A percentile compares a stretch with the other conserved stretches of the same genome.
phyloP scores from a whole-genome alignment of 345 rosid species.

The Streptanthus diversifolius region DNA sequence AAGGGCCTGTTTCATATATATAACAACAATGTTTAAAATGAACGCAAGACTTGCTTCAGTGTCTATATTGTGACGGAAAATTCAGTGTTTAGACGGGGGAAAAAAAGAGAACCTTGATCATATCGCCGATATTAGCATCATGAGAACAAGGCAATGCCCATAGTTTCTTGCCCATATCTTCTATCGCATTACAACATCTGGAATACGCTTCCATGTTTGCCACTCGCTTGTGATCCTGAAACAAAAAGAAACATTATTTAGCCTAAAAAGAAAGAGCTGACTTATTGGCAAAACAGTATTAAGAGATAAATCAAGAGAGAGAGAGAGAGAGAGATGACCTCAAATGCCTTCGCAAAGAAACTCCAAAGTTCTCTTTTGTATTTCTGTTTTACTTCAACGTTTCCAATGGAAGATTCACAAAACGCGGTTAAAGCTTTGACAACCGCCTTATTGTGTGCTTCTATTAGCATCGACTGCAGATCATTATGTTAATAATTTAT shows the following conservation, averaged over 20 bases:
- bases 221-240: slow-evolving; percentile 37
- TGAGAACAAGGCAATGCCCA: slow-evolving; percentile 37
- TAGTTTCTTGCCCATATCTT: slow-evolving; percentile 44
- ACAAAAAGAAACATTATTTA: background rate
- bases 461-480: slow-evolving; percentile 35
- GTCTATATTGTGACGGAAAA: background rate
- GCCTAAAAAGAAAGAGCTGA: background rate
- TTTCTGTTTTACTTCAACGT: slow-evolving; percentile 31
- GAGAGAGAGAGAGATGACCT: slow-evolving; percentile 20
- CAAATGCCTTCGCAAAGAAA: slow-evolving; percentile 40
- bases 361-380: slow-evolving; percentile 36
- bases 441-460: slow-evolving; percentile 42
- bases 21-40: background rate
- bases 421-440: slow-evolving; percentile 35
- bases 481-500: slow-evolving; percentile 2
- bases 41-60: background rate
- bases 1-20: slow-evolving; percentile 42
- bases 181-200: slow-evolving; percentile 41
- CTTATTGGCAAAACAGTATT: background rate
- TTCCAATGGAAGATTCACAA: slow-evolving; percentile 41
- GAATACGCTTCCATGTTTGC: slow-evolving; percentile 40
- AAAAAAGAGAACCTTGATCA: slow-evolving; percentile 27
- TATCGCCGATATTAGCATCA: slow-evolving; percentile 30
- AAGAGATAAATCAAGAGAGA: background rate
- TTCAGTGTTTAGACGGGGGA: background rate